phyloP scores from a whole-genome alignment of 352 stramenopile species.

The Phytopythium oedochilum region DNA sequence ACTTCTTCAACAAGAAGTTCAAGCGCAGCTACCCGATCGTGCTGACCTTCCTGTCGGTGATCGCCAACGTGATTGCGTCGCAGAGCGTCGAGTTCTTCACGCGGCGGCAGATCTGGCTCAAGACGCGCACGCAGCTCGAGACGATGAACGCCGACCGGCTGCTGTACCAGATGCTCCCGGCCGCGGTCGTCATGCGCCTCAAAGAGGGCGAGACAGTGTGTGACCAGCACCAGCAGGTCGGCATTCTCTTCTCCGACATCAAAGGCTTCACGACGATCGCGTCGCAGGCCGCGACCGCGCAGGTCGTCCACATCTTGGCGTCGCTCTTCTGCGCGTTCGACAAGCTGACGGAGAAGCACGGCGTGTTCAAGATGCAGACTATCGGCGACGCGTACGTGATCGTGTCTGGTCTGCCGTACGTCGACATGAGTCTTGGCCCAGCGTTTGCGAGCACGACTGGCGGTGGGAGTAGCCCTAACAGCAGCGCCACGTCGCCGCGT shows the following conservation, averaged over 20 bases:
- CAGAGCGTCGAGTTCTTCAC: slow-evolving; percentile 81
- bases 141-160: slow-evolving; percentile 81
- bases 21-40: slow-evolving; percentile 80
- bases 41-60: slow-evolving; percentile 72
- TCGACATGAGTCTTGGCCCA: slow-evolving; percentile 77
- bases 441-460: slow-evolving; percentile 22
- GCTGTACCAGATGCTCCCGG: slow-evolving; percentile 85
- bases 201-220: slow-evolving; percentile 84
- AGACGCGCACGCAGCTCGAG: slow-evolving; percentile 76
- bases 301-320: slow-evolving; percentile 90
- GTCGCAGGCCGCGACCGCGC: slow-evolving; percentile 67
- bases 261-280: slow-evolving; percentile 91
- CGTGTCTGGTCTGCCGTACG: slow-evolving; percentile 79
- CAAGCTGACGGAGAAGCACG: slow-evolving; percentile 89
- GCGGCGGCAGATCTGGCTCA: slow-evolving; percentile 80
- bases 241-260: slow-evolving; percentile 90
- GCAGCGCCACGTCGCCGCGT: slow-evolving; percentile 12
- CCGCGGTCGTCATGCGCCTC: slow-evolving; percentile 76
- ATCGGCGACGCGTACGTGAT: slow-evolving; percentile 93
- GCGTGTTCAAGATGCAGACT: slow-evolving; percentile 93
- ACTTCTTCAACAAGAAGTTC: slow-evolving; percentile 69
- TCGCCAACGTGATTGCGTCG: slow-evolving; percentile 79
- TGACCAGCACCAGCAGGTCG: slow-evolving; percentile 83
- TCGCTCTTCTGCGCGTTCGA: slow-evolving; percentile 92
- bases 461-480: slow-evolving; percentile 13